These are phyloP conservation scores for Colletotrichum sp. DNA, from an alignment of 2,329 filamentous ascomycete species.

Conservation along the genomic window DNA sequence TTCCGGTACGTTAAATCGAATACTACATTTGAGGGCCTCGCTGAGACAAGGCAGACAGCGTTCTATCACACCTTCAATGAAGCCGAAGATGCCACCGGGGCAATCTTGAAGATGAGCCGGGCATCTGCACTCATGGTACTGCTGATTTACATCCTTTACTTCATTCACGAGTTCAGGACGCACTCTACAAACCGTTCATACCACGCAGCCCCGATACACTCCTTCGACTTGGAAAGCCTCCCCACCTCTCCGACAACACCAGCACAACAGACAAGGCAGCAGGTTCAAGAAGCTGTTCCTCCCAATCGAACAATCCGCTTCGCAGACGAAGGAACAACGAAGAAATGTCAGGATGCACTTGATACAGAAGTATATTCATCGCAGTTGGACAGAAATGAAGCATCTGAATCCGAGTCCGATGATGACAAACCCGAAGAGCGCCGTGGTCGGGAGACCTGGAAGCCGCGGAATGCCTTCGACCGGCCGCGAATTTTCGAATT, in stretches of 20 bases:
- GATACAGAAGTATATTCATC: neutral
- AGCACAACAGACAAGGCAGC: neutral
- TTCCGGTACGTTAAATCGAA: slow-evolving; percentile 32
- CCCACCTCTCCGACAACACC: neutral
- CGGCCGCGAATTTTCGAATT: slow-evolving; percentile 2
- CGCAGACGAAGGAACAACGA: slow-evolving; percentile 24
- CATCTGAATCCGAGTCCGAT: neutral
- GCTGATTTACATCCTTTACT: slow-evolving; percentile 74
- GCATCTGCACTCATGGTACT: slow-evolving; percentile 79
- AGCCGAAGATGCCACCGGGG: slow-evolving; percentile 57
- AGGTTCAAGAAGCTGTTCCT: neutral
- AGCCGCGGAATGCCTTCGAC: neutral
- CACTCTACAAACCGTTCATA: slow-evolving; percentile 65
- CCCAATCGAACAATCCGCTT: slow-evolving; percentile 33
- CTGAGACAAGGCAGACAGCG: slow-evolving; percentile 36
- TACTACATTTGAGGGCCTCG: neutral
- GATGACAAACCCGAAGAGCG: neutral
- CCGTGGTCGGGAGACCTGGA: neutral
- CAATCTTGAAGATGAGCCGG: slow-evolving; percentile 76
- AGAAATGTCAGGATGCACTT: neutral
- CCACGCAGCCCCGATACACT: slow-evolving; percentile 37
- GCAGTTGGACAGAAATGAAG: too few relatives aligned
- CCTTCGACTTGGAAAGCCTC: neutral
- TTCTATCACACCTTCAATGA: slow-evolving; percentile 60
- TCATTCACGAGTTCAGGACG: slow-evolving; percentile 72